Conservation (phyloP, 2,329 filamentous ascomycete genomes). For the Neofusicoccum laricinum region DNA sequence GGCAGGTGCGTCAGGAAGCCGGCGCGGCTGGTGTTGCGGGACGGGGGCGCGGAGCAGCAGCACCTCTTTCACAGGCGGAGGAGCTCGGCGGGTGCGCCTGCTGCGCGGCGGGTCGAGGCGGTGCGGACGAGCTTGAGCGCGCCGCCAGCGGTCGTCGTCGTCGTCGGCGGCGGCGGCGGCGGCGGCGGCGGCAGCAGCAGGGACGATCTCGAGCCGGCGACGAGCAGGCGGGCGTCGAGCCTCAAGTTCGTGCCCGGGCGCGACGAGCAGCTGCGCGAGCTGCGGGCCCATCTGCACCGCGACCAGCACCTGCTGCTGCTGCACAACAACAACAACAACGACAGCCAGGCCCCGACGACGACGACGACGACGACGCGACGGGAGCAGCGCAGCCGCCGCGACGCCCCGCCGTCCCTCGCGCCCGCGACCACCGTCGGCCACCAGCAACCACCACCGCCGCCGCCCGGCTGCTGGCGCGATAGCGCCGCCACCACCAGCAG, state of each 20-base stretch:
- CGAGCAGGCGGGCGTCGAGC: neutral
- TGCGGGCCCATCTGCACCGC: neutral
- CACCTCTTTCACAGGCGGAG: too few relatives aligned
- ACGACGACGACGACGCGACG: too few relatives aligned
- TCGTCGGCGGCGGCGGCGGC: neutral
- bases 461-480: neutral
- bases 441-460: neutral
- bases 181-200: neutral
- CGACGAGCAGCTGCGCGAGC: constrained; percentile 4
- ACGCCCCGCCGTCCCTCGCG: too few relatives aligned
- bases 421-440: too few relatives aligned
- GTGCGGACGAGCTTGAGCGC: constrained; percentile 8
- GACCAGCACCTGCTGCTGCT: neutral
- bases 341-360: too few relatives aligned
- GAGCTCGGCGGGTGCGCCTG: too few relatives aligned
- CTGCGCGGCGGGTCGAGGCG: neutral
- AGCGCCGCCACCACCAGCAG: neutral
- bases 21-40: constrained; percentile 24
- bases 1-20: constrained; percentile 21
- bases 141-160: neutral
- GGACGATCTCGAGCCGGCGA: neutral
- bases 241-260: constrained; percentile 4
- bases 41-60: too few relatives aligned
- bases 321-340: neutral
- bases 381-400: too few relatives aligned